Percentiles rank a stretch among this genome's conserved stretches.
Conservation (phyloP, 2,329 filamentous ascomycete genomes). For the Byssothecium circinans region DNA sequence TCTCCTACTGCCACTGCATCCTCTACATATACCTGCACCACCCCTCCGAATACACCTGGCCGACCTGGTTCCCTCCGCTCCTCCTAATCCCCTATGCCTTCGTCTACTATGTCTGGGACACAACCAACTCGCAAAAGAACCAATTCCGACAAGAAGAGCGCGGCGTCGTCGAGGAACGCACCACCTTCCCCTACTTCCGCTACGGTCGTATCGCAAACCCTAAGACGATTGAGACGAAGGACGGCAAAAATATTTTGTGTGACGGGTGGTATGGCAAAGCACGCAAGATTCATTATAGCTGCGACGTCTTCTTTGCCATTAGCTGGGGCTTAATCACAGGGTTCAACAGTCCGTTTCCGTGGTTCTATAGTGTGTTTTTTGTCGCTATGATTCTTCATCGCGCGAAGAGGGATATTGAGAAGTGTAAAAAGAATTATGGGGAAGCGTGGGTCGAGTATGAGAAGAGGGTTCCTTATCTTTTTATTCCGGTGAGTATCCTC, state of each 20-base stretch:
- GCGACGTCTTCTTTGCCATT: constrained; percentile 76
- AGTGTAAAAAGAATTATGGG: constrained; percentile 77
- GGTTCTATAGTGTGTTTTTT: constrained; percentile 89
- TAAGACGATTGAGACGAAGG: constrained; percentile 70
- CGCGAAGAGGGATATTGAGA: constrained; percentile 71
- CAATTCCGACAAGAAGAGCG: constrained; percentile 80
- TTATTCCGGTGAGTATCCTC: constrained; percentile 65
- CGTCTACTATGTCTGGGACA: constrained; percentile 91
- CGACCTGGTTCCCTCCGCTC: constrained; percentile 64
- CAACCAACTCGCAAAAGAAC: constrained; percentile 91
- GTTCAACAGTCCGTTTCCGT: constrained; percentile 79
- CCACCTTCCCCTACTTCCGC: constrained; percentile 86
- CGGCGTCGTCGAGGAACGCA: constrained; percentile 68
- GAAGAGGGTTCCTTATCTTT: constrained; percentile 77
- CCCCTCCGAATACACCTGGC: constrained; percentile 76
- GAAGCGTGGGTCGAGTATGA: constrained; percentile 82
- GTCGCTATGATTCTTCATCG: constrained; percentile 77
- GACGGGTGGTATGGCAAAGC: constrained; percentile 80
- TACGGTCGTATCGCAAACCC: constrained; percentile 84
- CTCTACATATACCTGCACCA: constrained; percentile 85
- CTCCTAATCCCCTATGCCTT: constrained; percentile 75
- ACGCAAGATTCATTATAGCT: constrained; percentile 80
- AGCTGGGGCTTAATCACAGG: constrained; percentile 81
- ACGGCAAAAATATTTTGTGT: constrained; percentile 74
- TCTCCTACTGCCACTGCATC: constrained; percentile 92